Evolutionary conservation across 176 grass and related monocot species (phyloP).

Genomic region (Bothriochloa decipiens): DNA sequence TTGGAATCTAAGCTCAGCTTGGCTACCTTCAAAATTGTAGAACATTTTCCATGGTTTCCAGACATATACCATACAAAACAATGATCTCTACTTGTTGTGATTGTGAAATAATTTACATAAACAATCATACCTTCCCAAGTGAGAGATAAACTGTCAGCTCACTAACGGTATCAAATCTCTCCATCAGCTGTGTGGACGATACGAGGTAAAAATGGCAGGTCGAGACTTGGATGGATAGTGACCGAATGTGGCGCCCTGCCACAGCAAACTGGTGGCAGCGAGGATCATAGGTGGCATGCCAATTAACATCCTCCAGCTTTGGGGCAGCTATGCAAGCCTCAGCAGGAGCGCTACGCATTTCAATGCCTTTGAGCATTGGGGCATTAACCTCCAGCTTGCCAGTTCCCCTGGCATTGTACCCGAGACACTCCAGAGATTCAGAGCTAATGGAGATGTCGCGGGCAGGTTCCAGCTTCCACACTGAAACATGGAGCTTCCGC

Average conservation of each 20-base stretch:
- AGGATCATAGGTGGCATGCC: not conserved
- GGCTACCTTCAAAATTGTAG: too few species aligned
- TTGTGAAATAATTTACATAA: not conserved
- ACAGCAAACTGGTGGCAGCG: not conserved
- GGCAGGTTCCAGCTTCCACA: too few species aligned
- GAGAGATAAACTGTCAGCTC: not conserved
- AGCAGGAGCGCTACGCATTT: fast-evolving
- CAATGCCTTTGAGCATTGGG: not conserved
- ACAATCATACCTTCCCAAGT: not conserved
- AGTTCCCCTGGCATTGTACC: fast-evolving
- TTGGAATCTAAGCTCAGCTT: too few species aligned
- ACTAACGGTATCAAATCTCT: not conserved
- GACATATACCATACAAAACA: not conserved
- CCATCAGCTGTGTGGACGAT: not conserved
- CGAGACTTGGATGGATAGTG: not conserved
- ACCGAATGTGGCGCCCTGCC: not conserved
- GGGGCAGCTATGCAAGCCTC: not conserved
- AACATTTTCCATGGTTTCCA: too few species aligned
- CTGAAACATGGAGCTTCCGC: not conserved
- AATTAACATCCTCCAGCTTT: not conserved
- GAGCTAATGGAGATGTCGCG: not conserved
- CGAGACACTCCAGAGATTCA: not conserved
- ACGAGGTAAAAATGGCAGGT: fast-evolving
- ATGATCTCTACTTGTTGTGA: too few species aligned
- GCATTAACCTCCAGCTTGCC: not conserved